phyloP scores from a whole-genome alignment of 768 basidiomycete species.

The Gautieria morchelliformis region DNA sequence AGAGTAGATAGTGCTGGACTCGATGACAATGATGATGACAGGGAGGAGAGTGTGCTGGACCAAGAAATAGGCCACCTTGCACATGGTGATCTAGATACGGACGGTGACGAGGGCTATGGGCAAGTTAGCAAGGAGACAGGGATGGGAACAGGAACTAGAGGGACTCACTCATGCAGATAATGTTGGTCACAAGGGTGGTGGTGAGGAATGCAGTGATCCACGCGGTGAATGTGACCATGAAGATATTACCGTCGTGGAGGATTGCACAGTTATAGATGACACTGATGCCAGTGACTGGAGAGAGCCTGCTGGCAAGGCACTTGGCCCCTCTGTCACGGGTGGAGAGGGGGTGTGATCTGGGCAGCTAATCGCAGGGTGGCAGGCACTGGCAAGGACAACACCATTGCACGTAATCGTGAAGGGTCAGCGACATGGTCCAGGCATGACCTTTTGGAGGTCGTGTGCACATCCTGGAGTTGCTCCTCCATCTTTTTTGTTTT shows the following conservation, averaged over 20 bases:
- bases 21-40: constrained; percentile 24
- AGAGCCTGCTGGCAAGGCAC: too few relatives aligned
- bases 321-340: too few relatives aligned
- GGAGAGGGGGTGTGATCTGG: too few relatives aligned
- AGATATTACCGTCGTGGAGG: constrained; percentile 17
- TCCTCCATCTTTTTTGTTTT: too few relatives aligned
- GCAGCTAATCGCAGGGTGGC: too few relatives aligned
- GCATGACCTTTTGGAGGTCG: too few relatives aligned
- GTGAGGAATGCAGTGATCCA: constrained; percentile 33
- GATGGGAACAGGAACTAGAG: too few relatives aligned
- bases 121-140: too few relatives aligned
- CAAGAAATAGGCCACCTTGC: constrained; percentile 16
- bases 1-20: constrained; percentile 30
- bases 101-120: constrained; percentile 15
- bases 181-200: constrained; percentile 27
- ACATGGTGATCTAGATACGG: constrained; percentile 27
- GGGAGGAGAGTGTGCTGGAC: constrained; percentile 14
- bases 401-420: too few relatives aligned
- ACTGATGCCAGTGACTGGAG: not conserved
- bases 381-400: too few relatives aligned
- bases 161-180: constrained; percentile 25
- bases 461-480: too few relatives aligned
- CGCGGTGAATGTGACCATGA: constrained; percentile 22
- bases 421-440: too few relatives aligned
- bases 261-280: constrained; percentile 5